Evolutionary conservation across 2,329 filamentous ascomycete genomes (phyloP), one percentile per base, ranked within the genome.

Genomic region (Microcyclospora tardicrescens): DNA sequence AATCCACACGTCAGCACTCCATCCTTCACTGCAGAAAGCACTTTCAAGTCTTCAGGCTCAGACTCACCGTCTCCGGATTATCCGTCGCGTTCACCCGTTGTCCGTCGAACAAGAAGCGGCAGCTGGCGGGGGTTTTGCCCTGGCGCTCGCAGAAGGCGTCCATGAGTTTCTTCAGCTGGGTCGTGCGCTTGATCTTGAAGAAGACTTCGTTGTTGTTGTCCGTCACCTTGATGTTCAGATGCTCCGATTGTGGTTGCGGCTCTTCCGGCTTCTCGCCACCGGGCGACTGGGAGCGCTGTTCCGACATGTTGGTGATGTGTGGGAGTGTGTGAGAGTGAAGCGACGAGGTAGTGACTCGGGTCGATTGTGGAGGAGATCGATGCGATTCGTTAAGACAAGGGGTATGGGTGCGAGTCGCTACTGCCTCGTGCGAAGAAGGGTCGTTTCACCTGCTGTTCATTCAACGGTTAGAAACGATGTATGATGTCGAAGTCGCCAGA

Each of bases 141-240:
- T 95, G 87, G 16, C 91, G 77, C 51, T 96, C 89, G 63, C 91
- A 98, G 63, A 96, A 98, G 14, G 91, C 91, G 45, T 85, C 81
- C 91, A 98, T 98, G 39, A 98, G 72, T 71, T 98, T 98, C 67
- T 94, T 91, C 1, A 98, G 75, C 61, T 86, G 84, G 1, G 91
- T 98, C 15, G 81, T 86, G 29, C 87, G 77, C 79, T 98, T 98
- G 69, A 98, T 98, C 72, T 98, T 98, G 72, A 98, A 98, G 64
- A 96, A 98, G 54, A 98, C 89, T 61, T 98, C 91, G 61, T 98
- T 98, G 69, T 95, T 95, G 68, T 93, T 95, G 55, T 98, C 91
- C 0, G 91, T 96, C 11, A 98, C 91, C 63, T 98, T 98, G 68
- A 98, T 96, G 67, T 98, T 98, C 5, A 98, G 71, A 63, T 98